A percentile compares a stretch with the other conserved stretches of the same genome.
Conservation (phyloP, 148 eudicot genomes). For the Rhododendron molle region DNA sequence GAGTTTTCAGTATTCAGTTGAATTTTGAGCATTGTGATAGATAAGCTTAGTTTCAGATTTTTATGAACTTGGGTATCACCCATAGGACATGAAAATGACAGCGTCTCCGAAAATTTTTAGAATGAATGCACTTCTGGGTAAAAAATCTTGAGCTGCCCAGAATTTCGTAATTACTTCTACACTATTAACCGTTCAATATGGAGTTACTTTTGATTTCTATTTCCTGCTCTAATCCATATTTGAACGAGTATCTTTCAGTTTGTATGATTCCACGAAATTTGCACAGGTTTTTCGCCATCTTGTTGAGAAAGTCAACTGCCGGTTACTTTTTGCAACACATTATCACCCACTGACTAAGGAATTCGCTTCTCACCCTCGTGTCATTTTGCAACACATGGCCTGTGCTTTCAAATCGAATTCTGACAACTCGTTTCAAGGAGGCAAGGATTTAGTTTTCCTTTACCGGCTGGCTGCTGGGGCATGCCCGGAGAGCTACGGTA, state of each 20-base stretch:
- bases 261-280: background rate
- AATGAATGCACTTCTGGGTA: background rate
- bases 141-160: background rate
- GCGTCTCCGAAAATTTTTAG: background rate
- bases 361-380: constrained; percentile 84
- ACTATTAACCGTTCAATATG: background rate
- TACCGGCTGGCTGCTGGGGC: constrained; percentile 78
- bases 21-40: background rate
- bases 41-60: background rate
- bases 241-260: background rate
- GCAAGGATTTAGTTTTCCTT: constrained; percentile 62
- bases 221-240: background rate
- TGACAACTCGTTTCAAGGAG: constrained; percentile 16
- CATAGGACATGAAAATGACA: background rate
- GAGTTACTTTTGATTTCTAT: background rate
- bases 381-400: constrained; percentile 83
- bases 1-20: constrained; percentile 24
- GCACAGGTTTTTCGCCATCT: constrained; percentile 89
- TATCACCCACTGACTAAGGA: constrained; percentile 97
- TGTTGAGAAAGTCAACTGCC: constrained; percentile 81
- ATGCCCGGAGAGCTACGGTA: constrained; percentile 92
- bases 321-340: constrained; percentile 92
- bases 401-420: constrained; percentile 52
- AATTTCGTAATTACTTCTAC: background rate
- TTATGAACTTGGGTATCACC: background rate